Base-by-base conservation (phyloP, 2,329 filamentous ascomycete species). In the Nannizzia gypsea region DNA sequence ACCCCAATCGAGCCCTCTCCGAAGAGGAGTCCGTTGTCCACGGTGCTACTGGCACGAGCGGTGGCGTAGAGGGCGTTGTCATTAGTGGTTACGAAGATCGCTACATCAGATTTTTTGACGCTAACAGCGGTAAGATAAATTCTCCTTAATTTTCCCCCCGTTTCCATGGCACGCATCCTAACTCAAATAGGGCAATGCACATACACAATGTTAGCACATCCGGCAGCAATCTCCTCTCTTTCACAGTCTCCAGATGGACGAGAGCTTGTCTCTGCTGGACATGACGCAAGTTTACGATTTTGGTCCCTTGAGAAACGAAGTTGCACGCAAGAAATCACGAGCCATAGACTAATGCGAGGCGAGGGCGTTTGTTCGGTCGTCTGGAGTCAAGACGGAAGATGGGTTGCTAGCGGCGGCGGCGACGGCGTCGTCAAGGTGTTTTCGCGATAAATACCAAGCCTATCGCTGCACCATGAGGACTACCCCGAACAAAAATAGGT, bases 171-270 rank as follows among this genome's bases (percentile, higher is more conserved):
- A 8, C n/a, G 5, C 13, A 8, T 6, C 8, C 36, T 46, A 24
- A 54, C 15, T 9, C 9, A 6, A 54, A 54, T 65, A 97, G 93
- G 93, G 60, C 93, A 99, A 90, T 96, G 91, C 76, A 97, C 93
- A 64, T 99, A 99, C 75, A 95, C 88, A 69, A 99, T 99, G 93
- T 84, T 97, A 62, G 93, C 93, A 4, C 93, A 99, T 68, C 90
- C 93, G 0, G 88, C 91, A 2, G 87, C 93, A 60, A 96, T 99
- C 65, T 95, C 93, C 1, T 87, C 89, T 26, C 81, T 99, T 3
- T 95, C 90, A 0, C 82, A 99, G 20, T 96, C 90, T 66, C 93
- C 92, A 13, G 92, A 97, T 69, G 91, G 92, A 52, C 86, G 87
- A 61, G 93, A 99, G 77, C 86, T 96, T 9, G 92, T 99, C 56